Percentiles rank a stretch among this genome's conserved stretches.
These are phyloP conservation scores for Picea abies DNA, from an alignment of 83 land plant species.

Conservation along the genomic window DNA sequence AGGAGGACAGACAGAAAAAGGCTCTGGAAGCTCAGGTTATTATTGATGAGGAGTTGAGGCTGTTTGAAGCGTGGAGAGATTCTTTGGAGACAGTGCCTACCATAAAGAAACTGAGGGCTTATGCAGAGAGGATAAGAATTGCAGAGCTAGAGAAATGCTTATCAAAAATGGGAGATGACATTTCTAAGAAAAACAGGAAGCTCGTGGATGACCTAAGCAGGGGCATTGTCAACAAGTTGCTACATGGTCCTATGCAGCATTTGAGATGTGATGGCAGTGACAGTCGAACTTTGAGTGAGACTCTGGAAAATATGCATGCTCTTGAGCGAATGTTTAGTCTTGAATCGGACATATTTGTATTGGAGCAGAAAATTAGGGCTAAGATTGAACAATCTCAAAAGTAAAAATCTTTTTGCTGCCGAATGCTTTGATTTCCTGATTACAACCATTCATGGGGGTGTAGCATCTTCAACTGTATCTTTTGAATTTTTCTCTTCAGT, in stretches of 20 bases:
- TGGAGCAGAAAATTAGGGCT: slow-evolving; percentile 75
- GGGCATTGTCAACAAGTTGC: slow-evolving; percentile 94
- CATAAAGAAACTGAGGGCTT: slow-evolving; percentile 92
- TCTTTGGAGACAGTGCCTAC: slow-evolving; percentile 98
- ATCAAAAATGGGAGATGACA: slow-evolving; percentile 81
- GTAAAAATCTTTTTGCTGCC: slow-evolving; percentile 17
- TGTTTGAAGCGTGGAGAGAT: slow-evolving; percentile 96
- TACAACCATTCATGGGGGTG: no score
- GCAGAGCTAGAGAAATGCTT: slow-evolving; percentile 90
- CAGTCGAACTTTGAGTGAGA: slow-evolving; percentile 82
- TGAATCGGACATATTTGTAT: slow-evolving; percentile 64
- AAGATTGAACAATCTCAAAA: slow-evolving; percentile 65
- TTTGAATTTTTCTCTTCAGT: no score
- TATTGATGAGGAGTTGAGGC: slow-evolving; percentile 74
- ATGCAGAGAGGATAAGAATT: slow-evolving; percentile 80
- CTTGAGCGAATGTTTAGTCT: slow-evolving; percentile 96
- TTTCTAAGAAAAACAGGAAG: slow-evolving; percentile 66
- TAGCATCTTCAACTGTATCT: no score
- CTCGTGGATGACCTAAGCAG: slow-evolving; percentile 86
- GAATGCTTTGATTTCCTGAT: no score
- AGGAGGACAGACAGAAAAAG: slow-evolving; percentile 87
- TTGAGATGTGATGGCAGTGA: slow-evolving; percentile 93
- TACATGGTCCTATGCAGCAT: slow-evolving; percentile 98
- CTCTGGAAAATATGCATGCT: slow-evolving; percentile 99
- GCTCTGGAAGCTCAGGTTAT: slow-evolving; percentile 96